These are phyloP conservation scores for Wickerhamomyces pijperi DNA, from an alignment of 805 yeast species.

Conservation along the genomic window DNA sequence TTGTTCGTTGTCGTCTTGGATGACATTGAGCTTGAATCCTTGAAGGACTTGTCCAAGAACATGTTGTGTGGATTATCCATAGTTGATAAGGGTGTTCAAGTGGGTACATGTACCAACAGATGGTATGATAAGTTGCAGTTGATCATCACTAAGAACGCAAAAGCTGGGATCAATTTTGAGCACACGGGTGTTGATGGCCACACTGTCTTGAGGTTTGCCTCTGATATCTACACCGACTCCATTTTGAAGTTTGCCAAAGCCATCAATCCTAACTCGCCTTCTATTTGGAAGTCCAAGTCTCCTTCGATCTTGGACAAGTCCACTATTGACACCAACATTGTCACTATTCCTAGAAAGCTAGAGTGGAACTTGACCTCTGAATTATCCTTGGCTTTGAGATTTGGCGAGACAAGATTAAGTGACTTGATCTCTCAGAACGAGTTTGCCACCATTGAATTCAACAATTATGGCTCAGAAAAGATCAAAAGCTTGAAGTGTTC, in stretches of 20 bases:
- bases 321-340: conserved; percentile 32
- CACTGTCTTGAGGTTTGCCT: conserved; percentile 77
- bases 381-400: conserved; percentile 66
- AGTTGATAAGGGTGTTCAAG: conserved; percentile 76
- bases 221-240: conserved; percentile 87
- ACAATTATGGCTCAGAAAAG: conserved; percentile 55
- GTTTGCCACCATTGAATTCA: conserved; percentile 68
- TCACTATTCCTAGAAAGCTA: conserved; percentile 72
- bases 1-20: conserved; percentile 77
- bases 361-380: conserved; percentile 83
- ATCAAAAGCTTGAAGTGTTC: conserved; percentile 70
- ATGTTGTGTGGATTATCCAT: conserved; percentile 80
- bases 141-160: conserved; percentile 78
- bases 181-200: conserved; percentile 96
- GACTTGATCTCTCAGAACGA: conserved; percentile 87
- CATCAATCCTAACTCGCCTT: conserved; percentile 61
- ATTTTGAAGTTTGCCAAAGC: conserved; percentile 77
- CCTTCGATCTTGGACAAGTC: conserved; percentile 35
- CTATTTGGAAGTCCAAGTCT: conserved; percentile 49
- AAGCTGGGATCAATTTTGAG: conserved; percentile 89
- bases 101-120: conserved; percentile 88
- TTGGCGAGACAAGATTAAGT: conserved; percentile 82
- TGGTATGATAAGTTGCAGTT: conserved; percentile 92
- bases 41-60: conserved; percentile 63
- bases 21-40: conserved; percentile 51